A percentile compares a stretch with the other conserved stretches of the same genome.
phyloP scores from a whole-genome alignment of 257 asterid genomes.

The Nicotiana otophora region DNA sequence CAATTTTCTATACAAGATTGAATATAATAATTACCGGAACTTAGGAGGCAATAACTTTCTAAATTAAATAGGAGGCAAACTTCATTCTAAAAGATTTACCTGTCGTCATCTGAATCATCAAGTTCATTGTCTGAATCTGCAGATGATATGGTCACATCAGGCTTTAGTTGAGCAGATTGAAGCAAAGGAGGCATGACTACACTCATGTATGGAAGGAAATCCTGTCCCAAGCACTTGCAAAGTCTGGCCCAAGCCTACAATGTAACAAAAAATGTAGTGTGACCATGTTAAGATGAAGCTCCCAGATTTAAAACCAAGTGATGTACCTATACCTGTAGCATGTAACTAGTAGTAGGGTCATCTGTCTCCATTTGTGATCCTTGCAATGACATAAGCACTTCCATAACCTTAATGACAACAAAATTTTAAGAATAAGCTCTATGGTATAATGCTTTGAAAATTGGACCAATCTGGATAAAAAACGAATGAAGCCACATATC shows the following conservation, averaged over 20 bases:
- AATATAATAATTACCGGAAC: not conserved
- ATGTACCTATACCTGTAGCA: constrained; percentile 62
- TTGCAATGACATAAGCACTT: constrained; percentile 86
- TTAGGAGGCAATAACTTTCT: not conserved
- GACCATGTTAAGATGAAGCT: not conserved
- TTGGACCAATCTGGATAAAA: not conserved
- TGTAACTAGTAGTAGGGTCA: constrained; percentile 93
- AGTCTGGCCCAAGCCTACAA: constrained; percentile 94
- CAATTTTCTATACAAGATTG: not conserved
- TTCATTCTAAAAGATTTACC: constrained; percentile 31
- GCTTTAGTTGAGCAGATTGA: constrained; percentile 90
- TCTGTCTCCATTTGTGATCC: constrained; percentile 90
- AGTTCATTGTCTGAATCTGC: constrained; percentile 79
- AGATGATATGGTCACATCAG: constrained; percentile 81
- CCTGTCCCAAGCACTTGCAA: constrained; percentile 96
- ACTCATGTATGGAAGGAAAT: constrained; percentile 89
- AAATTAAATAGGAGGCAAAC: not conserved
- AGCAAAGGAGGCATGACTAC: constrained; percentile 96
- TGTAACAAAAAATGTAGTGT: not conserved
- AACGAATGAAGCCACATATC: not conserved
- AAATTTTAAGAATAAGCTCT: not conserved
- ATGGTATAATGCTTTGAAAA: not conserved
- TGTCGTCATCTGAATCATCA: constrained; percentile 85
- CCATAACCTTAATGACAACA: constrained; percentile 62
- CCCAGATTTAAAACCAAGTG: constrained; percentile 3